A percentile compares a stretch with the other conserved stretches of the same genome.
Evolutionary conservation across 192 early-diverging fungal species (phyloP).

Genomic region (Obelidium mucronatum): DNA sequence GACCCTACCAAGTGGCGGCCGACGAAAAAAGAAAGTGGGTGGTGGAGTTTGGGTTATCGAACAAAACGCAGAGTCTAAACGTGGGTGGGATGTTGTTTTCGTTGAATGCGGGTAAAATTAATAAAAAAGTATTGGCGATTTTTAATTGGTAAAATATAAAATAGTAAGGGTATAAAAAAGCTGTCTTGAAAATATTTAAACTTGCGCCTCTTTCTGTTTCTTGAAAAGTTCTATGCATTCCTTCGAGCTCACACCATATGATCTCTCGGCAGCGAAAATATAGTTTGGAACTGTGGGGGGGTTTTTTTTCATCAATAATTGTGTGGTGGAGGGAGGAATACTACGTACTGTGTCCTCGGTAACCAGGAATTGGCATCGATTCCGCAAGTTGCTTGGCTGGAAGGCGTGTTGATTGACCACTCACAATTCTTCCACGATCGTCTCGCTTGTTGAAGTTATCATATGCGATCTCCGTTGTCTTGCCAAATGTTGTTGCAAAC

Average conservation of each 20-base stretch:
- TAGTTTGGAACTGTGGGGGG: slow-evolving; percentile 44
- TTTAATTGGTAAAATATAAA: neutral
- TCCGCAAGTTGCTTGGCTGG: slow-evolving; percentile 51
- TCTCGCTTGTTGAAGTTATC: slow-evolving; percentile 60
- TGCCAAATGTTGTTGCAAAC: slow-evolving; percentile 57
- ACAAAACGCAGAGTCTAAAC: neutral
- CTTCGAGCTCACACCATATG: slow-evolving; percentile 51
- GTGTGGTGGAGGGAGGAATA: neutral
- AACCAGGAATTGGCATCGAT: slow-evolving; percentile 58
- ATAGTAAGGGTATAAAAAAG: neutral
- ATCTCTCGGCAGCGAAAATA: slow-evolving; percentile 53
- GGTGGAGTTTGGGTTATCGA: slow-evolving; percentile 31
- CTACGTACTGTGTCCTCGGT: slow-evolving; percentile 54
- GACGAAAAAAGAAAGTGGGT: slow-evolving; percentile 20
- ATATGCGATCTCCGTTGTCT: slow-evolving; percentile 58
- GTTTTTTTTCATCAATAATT: neutral
- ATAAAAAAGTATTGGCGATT: slow-evolving; percentile 6
- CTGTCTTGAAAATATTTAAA: neutral
- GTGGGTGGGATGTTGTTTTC: neutral
- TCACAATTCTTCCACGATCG: slow-evolving; percentile 43
- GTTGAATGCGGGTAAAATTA: slow-evolving; percentile 20
- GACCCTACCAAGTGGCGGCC: neutral
- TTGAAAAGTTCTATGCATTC: slow-evolving; percentile 44
- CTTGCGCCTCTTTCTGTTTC: slow-evolving; percentile 20
- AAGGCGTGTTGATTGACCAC: slow-evolving; percentile 30